Evolutionary conservation across 306 rosid genomes (phyloP).

Genomic region (Delonix regia): DNA sequence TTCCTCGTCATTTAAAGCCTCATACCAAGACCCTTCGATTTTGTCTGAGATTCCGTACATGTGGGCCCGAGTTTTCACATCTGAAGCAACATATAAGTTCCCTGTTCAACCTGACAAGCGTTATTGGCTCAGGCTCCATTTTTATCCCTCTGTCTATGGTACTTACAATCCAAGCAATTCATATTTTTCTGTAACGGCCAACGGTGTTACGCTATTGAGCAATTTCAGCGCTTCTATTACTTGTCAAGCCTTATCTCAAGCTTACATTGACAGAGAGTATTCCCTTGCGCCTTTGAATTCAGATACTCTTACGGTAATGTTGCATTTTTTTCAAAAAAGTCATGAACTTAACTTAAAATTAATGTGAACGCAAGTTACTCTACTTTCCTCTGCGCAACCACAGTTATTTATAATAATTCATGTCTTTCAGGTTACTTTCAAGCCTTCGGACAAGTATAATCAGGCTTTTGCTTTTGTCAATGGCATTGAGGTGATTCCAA

Average conservation of each 20-base stretch:
- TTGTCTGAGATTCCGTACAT: constrained; percentile 51
- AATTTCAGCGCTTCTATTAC: constrained; percentile 54
- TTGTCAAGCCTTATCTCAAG: constrained; percentile 55
- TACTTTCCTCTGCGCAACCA: no score
- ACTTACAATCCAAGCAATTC: constrained; percentile 33
- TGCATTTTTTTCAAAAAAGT: not conserved
- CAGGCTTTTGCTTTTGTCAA: constrained; percentile 51
- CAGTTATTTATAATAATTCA: not conserved
- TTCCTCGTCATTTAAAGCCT: constrained; percentile 34
- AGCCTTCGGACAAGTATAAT: constrained; percentile 41
- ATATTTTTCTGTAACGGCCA: constrained; percentile 47
- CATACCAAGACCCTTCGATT: constrained; percentile 57
- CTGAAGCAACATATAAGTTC: constrained; percentile 43
- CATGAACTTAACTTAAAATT: not conserved
- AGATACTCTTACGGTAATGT: constrained; percentile 9
- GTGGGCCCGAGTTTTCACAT: constrained; percentile 47
- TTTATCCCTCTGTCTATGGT: constrained; percentile 47
- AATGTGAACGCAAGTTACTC: no score
- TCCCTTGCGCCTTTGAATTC: constrained; percentile 48
- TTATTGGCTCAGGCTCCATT: constrained; percentile 58
- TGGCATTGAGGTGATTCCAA: constrained; percentile 44
- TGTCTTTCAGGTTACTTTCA: constrained; percentile 34
- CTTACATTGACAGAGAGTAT: constrained; percentile 50
- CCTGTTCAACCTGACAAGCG: constrained; percentile 34
- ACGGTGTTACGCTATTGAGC: constrained; percentile 40